phyloP scores from a whole-genome alignment of 495 filamentous ascomycete genomes.

The Talaromyces adpressus region DNA sequence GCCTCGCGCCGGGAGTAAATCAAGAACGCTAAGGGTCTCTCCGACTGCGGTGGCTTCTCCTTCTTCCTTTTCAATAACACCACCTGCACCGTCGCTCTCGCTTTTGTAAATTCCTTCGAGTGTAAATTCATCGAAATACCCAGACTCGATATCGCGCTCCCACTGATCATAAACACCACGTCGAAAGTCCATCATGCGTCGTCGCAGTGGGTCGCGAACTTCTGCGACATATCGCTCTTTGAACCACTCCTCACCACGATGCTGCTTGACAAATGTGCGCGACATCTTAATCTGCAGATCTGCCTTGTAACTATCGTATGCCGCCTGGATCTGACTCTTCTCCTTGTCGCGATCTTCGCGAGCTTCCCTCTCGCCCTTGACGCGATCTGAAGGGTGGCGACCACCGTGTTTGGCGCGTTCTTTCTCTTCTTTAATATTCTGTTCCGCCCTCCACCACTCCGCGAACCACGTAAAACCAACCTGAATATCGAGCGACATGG shows the following conservation, averaged over 20 bases:
- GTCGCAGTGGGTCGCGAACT: slow-evolving; percentile 59
- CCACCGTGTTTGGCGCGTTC: slow-evolving; percentile 72
- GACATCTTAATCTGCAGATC: slow-evolving; percentile 90
- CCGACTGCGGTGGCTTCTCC: slow-evolving; percentile 83
- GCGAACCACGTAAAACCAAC: slow-evolving; percentile 95
- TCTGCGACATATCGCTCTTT: slow-evolving; percentile 88
- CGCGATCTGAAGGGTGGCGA: slow-evolving; percentile 59
- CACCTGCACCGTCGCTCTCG: slow-evolving; percentile 81
- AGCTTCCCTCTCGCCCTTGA: slow-evolving; percentile 68
- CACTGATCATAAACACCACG: slow-evolving; percentile 70
- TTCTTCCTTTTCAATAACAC: slow-evolving; percentile 88
- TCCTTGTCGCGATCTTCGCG: slow-evolving; percentile 85
- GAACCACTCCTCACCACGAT: slow-evolving; percentile 96
- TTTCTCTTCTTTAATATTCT: slow-evolving; percentile 78
- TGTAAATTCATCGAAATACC: slow-evolving; percentile 88
- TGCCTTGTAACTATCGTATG: slow-evolving; percentile 92
- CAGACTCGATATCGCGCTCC: slow-evolving; percentile 73
- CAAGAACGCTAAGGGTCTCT: slow-evolving; percentile 86
- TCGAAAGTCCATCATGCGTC: slow-evolving; percentile 67
- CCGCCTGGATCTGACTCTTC: slow-evolving; percentile 79
- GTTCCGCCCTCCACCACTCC: slow-evolving; percentile 91
- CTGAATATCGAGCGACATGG: slow-evolving; percentile 78
- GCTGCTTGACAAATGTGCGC: slow-evolving; percentile 75
- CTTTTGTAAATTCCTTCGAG: slow-evolving; percentile 93
- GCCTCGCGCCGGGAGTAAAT: slow-evolving; percentile 71